Percentiles rank a stretch among this genome's conserved stretches.
phyloP scores from a whole-genome alignment of 257 asterid genomes.

The Linaria vulgaris region DNA sequence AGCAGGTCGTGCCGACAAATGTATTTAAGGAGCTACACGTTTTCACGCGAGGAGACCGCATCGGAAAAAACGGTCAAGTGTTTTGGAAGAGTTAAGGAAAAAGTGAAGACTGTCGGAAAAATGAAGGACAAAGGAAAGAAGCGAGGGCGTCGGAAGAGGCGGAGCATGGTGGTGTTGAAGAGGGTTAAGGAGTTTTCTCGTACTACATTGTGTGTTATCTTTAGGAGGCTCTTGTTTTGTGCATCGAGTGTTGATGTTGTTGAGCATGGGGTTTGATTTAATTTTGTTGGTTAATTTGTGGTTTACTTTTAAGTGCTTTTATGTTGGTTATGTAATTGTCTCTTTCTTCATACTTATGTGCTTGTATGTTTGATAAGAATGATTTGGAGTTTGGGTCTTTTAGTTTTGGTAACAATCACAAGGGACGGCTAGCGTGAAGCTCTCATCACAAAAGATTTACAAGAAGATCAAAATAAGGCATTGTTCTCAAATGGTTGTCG shows the following conservation, averaged over 20 bases:
- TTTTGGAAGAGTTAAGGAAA: constrained; percentile 45
- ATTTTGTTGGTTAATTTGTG: background rate
- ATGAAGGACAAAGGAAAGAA: constrained; percentile 21
- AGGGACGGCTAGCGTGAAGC: too few relatives aligned
- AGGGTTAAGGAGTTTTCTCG: constrained; percentile 46
- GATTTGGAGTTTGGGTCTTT: too few relatives aligned
- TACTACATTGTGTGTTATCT: constrained; percentile 39
- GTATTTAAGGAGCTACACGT: constrained; percentile 64
- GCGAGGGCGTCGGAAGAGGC: constrained; percentile 22
- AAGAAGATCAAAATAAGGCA: too few relatives aligned
- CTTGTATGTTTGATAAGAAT: background rate
- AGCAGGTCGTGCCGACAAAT: constrained; percentile 61
- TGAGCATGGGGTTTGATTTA: constrained; percentile 23
- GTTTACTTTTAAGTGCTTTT: background rate
- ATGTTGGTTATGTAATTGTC: too few relatives aligned
- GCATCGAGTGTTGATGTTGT: constrained; percentile 50
- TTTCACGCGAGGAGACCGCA: constrained; percentile 59
- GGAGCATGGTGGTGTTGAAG: constrained; percentile 32
- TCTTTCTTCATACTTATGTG: background rate
- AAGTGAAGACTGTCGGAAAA: constrained; percentile 27
- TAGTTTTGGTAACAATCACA: too few relatives aligned
- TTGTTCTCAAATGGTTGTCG: too few relatives aligned
- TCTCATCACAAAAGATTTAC: too few relatives aligned
- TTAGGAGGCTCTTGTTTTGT: constrained; percentile 57
- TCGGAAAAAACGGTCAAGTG: constrained; percentile 59